Base-by-base conservation (phyloP, 2,329 filamentous ascomycete genomes). In the Xylariaceae sp. region DNA sequence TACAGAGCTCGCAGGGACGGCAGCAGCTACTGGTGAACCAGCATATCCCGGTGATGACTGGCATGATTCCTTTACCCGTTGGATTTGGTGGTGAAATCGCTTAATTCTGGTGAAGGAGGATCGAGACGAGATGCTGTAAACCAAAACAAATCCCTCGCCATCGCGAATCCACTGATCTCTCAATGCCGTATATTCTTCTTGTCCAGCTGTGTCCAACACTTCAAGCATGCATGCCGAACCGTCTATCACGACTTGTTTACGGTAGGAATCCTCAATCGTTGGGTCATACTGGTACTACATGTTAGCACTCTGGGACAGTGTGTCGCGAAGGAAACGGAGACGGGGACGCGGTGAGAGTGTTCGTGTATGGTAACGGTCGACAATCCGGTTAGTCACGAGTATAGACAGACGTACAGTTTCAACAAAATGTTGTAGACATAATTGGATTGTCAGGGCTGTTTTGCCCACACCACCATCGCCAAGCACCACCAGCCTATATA, bases 101-200 rank as follows among this genome's bases (percentile, higher is more conserved):
- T 93, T 91, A 80, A 99, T 97, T 73, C 94, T 90, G 56, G 89
- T 88, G 74, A 98, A 98, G 17, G 94, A 98, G 29, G 93, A 93
- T 70, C 95, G 89, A 49, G 94, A 98, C 12, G 95, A 96, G 77
- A 99, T 98, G 80, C 92, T 96, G 82, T 99, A 98, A 64, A 99
- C 95, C 60, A 99, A 83, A 26, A 99, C 91, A 73, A 98, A 98
- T 17, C 95, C 95, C 75, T 99, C 95, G 65, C 95, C 94, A 72
- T 98, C 94, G 68, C 95, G 87, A 74, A 98, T 98, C 94, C 94
- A 98, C 79, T 98, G 95, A 75, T 98, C 95, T 71, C 95, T 86
- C 69, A 98, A 80, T 43, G 95, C 95, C 63, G 94, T 97, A 78
- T 98, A 99, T 79, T 99, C 95, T 79, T 99, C 95, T 76, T 99